Conservation (phyloP, 2,329 filamentous ascomycete species). For the Thielaviopsis cerberus region DNA sequence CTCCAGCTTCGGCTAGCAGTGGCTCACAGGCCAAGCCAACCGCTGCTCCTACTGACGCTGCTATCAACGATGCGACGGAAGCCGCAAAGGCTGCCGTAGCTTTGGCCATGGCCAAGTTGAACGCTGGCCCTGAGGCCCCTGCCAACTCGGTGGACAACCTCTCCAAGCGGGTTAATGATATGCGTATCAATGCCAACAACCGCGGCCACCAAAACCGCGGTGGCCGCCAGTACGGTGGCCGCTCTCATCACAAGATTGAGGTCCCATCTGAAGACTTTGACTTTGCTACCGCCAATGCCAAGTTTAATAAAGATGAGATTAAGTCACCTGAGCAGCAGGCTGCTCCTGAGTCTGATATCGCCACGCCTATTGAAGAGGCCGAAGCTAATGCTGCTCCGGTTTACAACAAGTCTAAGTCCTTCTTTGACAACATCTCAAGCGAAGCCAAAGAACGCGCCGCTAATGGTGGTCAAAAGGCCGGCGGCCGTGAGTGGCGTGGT, state of each 20-base stretch:
- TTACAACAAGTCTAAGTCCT: conserved; percentile 79
- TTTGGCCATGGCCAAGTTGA: conserved; percentile 58
- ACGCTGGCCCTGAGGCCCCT: conserved; percentile 19
- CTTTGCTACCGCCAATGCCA: conserved; percentile 44
- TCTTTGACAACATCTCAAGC: conserved; percentile 97
- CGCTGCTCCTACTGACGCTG: conserved; percentile 20
- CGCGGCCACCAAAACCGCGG: conserved; percentile 31
- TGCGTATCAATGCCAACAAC: conserved; percentile 45
- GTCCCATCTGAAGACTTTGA: conserved; percentile 85
- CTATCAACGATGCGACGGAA: conserved; percentile 49
- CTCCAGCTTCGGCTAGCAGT: conserved; percentile 15
- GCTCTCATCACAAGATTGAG: conserved; percentile 50
- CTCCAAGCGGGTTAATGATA: conserved; percentile 57
- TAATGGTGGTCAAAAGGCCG: conserved; percentile 45
- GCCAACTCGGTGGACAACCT: conserved; percentile 47
- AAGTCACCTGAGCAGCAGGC: background rate
- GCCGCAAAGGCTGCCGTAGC: conserved; percentile 62
- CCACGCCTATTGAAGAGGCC: conserved; percentile 21
- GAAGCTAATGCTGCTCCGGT: conserved; percentile 30
- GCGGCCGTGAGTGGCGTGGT: conserved; percentile 71
- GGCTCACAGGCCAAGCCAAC: conserved; percentile 20
- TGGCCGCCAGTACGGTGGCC: conserved; percentile 21
- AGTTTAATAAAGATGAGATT: conserved; percentile 25
- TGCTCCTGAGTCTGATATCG: conserved; percentile 51
- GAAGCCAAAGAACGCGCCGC: conserved; percentile 79